Conservation (phyloP, 2,329 filamentous ascomycete species). For the Xylaria polymorpha region DNA sequence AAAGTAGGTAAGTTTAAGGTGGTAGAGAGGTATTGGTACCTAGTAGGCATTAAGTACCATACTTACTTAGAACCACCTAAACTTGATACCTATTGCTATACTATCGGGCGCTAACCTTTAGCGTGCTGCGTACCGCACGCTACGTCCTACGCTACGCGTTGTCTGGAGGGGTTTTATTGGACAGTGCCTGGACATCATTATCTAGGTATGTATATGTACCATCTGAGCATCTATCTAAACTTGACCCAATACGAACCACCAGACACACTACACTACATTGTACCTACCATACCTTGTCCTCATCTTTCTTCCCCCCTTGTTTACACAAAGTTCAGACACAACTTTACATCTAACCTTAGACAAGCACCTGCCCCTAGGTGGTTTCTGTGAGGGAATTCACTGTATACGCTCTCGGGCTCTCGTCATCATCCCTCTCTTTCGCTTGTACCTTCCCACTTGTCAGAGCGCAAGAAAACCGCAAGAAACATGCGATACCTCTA, state of each 20-base stretch:
- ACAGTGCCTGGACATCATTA: not conserved
- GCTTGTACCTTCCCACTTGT: not conserved
- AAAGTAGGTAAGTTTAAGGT: too few species aligned
- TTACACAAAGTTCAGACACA: not conserved
- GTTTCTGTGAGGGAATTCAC: not conserved
- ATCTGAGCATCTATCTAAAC: not conserved
- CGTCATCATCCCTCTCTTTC: not conserved
- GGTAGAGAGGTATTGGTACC: too few species aligned
- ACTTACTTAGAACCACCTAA: not conserved
- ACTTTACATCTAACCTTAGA: not conserved
- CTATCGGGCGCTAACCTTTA: constrained; percentile 18
- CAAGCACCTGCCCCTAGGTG: not conserved
- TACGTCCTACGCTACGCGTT: not conserved
- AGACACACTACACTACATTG: too few species aligned
- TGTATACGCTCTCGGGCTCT: not conserved
- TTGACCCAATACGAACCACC: not conserved
- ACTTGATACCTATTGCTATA: not conserved
- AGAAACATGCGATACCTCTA: constrained; percentile 29
- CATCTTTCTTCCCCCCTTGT: not conserved
- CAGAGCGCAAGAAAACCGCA: not conserved
- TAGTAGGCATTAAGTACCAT: not conserved
- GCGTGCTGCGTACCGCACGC: constrained; percentile 1
- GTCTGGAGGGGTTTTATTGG: constrained; percentile 16
- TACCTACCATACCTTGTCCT: not conserved
- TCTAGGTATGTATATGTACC: not conserved